These are phyloP conservation scores for Prosopis cineraria DNA, from an alignment of 306 rosid species.

Conservation along the genomic window DNA sequence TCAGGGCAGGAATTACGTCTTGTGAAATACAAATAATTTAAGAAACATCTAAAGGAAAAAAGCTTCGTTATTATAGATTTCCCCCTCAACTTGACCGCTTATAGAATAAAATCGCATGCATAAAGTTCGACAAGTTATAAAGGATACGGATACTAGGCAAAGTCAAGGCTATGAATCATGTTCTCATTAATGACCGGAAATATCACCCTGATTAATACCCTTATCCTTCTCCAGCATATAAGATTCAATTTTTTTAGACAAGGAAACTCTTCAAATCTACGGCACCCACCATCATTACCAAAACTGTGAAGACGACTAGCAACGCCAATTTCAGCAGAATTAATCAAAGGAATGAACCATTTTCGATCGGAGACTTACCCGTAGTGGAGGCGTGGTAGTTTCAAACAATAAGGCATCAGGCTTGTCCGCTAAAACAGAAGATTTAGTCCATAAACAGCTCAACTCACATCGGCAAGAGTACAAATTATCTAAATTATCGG, in stretches of 20 bases:
- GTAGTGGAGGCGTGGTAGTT: slow-evolving; percentile 62
- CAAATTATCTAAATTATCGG: slow-evolving; percentile 72
- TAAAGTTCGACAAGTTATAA: background rate
- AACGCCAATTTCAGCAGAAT: background rate
- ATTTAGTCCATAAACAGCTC: slow-evolving; percentile 78
- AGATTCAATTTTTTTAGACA: background rate
- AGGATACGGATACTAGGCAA: background rate
- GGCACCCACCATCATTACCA: background rate
- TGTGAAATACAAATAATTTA: background rate
- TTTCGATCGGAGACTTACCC: slow-evolving; percentile 36
- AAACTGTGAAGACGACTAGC: background rate
- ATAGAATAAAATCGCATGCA: background rate
- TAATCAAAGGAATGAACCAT: background rate
- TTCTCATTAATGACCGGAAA: background rate
- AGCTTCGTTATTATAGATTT: background rate
- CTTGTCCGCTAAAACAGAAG: slow-evolving; percentile 67
- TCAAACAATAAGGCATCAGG: slow-evolving; percentile 72
- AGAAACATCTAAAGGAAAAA: background rate
- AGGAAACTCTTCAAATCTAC: background rate
- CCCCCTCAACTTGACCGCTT: background rate
- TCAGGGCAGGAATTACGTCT: background rate
- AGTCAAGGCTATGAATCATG: background rate
- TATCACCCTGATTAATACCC: background rate
- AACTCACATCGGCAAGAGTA: slow-evolving; percentile 63
- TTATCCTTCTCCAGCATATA: background rate